Conservation (phyloP, 2,329 filamentous ascomycete genomes). For the Pezicula carpinea region DNA sequence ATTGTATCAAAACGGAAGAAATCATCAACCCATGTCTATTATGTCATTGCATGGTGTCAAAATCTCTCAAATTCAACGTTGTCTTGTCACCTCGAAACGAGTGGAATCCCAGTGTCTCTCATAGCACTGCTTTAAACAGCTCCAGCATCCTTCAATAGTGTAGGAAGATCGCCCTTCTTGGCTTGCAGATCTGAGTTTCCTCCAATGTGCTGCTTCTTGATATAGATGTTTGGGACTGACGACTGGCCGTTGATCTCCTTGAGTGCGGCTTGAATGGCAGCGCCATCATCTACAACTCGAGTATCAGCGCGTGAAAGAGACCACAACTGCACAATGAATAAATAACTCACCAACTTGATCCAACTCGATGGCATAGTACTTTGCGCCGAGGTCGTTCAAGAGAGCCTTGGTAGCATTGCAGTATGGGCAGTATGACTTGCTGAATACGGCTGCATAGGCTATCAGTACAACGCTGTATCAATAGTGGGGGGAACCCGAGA, state of each 20-base stretch:
- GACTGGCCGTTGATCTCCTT: slow-evolving; percentile 74
- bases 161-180: slow-evolving; percentile 59
- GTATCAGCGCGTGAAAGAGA: slow-evolving; percentile 5
- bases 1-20: background rate
- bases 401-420: slow-evolving; percentile 75
- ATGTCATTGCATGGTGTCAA: background rate
- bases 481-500: slow-evolving; percentile 12
- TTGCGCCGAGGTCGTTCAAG: slow-evolving; percentile 64
- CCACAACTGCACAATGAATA: background rate
- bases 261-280: slow-evolving; percentile 78
- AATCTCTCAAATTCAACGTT: too few species aligned
- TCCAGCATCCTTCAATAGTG: slow-evolving; percentile 58
- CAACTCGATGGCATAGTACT: slow-evolving; percentile 74
- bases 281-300: slow-evolving; percentile 64
- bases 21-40: background rate
- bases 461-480: background rate
- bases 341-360: slow-evolving; percentile 70
- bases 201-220: slow-evolving; percentile 84
- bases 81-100: too few species aligned
- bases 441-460: slow-evolving; percentile 71
- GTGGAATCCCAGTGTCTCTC: background rate
- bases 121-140: slow-evolving; percentile 44
- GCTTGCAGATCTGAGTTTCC: slow-evolving; percentile 87
- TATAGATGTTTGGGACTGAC: slow-evolving; percentile 95
- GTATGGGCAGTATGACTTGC: slow-evolving; percentile 95